Percentiles rank a stretch among this genome's conserved stretches.
These are phyloP conservation scores for Thelonectria blattea DNA, from an alignment of 2,329 filamentous ascomycete species.

Conservation along the genomic window DNA sequence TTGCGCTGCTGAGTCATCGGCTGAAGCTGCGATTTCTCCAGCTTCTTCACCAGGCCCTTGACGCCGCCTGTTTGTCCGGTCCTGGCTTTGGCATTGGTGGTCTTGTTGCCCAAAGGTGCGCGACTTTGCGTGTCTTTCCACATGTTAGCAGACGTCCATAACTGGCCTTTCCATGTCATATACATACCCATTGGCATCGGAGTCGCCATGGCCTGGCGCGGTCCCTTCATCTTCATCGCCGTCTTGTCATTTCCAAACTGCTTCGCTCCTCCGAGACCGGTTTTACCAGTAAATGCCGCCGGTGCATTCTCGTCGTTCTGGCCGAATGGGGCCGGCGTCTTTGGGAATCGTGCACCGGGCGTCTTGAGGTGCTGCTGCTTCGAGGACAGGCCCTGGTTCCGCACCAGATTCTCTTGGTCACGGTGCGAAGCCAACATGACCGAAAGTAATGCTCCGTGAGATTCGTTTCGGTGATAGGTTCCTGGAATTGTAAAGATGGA, in stretches of 20 bases:
- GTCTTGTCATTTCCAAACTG: slow-evolving; percentile 60
- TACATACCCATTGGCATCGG: slow-evolving; percentile 80
- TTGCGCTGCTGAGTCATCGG: slow-evolving; percentile 66
- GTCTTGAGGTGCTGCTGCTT: slow-evolving; percentile 85
- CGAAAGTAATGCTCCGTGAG: neutral
- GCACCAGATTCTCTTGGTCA: slow-evolving; percentile 88
- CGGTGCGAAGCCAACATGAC: slow-evolving; percentile 77
- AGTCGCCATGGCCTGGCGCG: slow-evolving; percentile 70
- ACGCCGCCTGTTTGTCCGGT: slow-evolving; percentile 70
- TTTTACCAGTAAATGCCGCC: slow-evolving; percentile 46
- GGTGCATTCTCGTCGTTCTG: slow-evolving; percentile 83
- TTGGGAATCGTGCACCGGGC: slow-evolving; percentile 75
- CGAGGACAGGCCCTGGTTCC: slow-evolving; percentile 73
- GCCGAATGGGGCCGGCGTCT: slow-evolving; percentile 80
- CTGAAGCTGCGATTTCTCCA: slow-evolving; percentile 67
- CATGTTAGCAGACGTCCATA: slow-evolving; percentile 16
- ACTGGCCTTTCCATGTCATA: neutral
- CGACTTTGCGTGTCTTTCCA: slow-evolving; percentile 60
- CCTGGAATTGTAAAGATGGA: slow-evolving; percentile 16
- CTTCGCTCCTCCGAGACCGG: slow-evolving; percentile 56
- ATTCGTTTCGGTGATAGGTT: slow-evolving; percentile 14
- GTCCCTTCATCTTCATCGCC: slow-evolving; percentile 52
- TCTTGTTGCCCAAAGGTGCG: slow-evolving; percentile 90
- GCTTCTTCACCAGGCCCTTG: slow-evolving; percentile 62
- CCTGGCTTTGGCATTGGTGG: slow-evolving; percentile 88